A percentile compares a stretch with the other conserved stretches of the same genome.
Conservation (phyloP, 2,329 filamentous ascomycete genomes). For the Fusarium algeriense region DNA sequence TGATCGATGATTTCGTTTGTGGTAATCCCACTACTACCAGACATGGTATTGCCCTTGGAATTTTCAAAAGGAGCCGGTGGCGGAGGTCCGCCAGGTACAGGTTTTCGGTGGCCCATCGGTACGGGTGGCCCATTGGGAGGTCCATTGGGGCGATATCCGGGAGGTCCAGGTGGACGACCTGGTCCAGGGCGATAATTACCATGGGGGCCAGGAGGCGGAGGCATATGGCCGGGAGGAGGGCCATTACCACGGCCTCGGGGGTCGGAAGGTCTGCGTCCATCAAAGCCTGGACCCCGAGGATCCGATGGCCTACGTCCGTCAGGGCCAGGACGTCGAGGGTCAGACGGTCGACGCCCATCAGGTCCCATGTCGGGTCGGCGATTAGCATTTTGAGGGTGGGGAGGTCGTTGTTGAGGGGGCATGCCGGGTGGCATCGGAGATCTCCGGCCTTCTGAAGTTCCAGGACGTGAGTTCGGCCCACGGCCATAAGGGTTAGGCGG, state of each 20-base stretch:
- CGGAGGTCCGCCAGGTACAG: slow-evolving; percentile 44
- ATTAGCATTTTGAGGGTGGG: slow-evolving; percentile 48
- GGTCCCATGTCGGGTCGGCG: slow-evolving; percentile 46
- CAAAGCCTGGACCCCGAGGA: slow-evolving; percentile 37
- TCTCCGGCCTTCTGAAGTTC: slow-evolving; percentile 51
- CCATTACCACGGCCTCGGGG: slow-evolving; percentile 37
- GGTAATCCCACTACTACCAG: slow-evolving; percentile 48
- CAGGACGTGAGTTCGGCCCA: slow-evolving; percentile 50
- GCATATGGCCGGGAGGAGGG: slow-evolving; percentile 38
- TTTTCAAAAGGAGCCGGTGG: slow-evolving; percentile 36
- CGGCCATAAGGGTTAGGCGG: slow-evolving; percentile 50
- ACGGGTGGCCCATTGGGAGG: slow-evolving; percentile 42
- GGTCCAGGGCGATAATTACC: slow-evolving; percentile 42
- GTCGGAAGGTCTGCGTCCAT: slow-evolving; percentile 34
- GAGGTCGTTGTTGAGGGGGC: slow-evolving; percentile 47
- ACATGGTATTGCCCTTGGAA: slow-evolving; percentile 42
- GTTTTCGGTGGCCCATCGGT: slow-evolving; percentile 47
- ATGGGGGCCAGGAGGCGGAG: slow-evolving; percentile 34
- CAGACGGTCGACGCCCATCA: slow-evolving; percentile 33
- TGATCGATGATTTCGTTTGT: slow-evolving; percentile 57
- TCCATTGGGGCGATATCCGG: slow-evolving; percentile 44
- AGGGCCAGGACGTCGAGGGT: slow-evolving; percentile 30
- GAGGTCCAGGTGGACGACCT: slow-evolving; percentile 44
- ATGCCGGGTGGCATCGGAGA: slow-evolving; percentile 47
- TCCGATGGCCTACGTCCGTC: slow-evolving; percentile 41